Evolutionary conservation across 1,139 yeast species (phyloP), one percentile per base, ranked within the genome.

Genomic region (Kodamaea suecica): DNA sequence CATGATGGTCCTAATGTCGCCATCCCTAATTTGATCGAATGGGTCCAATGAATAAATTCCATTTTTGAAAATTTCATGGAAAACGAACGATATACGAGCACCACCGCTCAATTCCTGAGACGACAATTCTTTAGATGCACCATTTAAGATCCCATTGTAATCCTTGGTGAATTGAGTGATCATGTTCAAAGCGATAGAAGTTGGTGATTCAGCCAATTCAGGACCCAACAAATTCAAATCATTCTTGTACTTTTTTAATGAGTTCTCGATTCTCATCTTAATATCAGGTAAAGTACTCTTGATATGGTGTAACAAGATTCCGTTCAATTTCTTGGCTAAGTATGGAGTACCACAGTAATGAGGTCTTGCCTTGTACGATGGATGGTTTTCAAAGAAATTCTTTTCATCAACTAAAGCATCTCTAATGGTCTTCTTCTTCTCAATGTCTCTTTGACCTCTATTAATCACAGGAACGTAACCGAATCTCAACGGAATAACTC

Each of bases 401-500:
- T 74, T 75, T 63, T 92, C 98, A 57, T 84, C 92, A 31, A 73
- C 73, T 50, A 92, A 73, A 4, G 98, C 98, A 28, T 83, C 84
- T 59, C 92, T 78, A 53, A 92, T 92, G 11, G 95, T 84, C 61
- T 90, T 92, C 52, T 80, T 82, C 39, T 64, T 60, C 59, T 88
- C 95, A 52, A 92, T 94, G 65, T 92, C 98, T 59, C 84, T 87
- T 67, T 92, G 98, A 53, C 98, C 97, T 64, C 98, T 80, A 63
- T 92, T 92, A 52, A 92, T 90, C 37, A 92, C 98, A 4, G 98
- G 98, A 34, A 92, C 95, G 55, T 92, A 92, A 37, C 98, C 98
- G 43, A 87, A 86, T 61, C 97, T 77, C 53, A 92, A 74, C 8
- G 98, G 97, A 53, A 92, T 92, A 37, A 92, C 92, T 57, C 96